phyloP scores from a whole-genome alignment of 148 eudicot genomes.

The Rhododendron williamsianum region DNA sequence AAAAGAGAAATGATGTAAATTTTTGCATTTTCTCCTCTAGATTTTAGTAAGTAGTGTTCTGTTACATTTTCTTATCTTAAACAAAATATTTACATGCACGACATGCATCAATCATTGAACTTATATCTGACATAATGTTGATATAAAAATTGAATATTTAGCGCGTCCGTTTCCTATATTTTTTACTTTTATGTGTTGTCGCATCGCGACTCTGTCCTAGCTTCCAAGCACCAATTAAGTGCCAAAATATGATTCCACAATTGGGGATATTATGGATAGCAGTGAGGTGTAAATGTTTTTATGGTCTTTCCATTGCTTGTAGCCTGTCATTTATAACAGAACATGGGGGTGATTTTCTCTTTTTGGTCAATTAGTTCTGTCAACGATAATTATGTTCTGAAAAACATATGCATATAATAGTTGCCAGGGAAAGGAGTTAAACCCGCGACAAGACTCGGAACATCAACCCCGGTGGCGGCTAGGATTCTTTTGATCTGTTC shows the following conservation, averaged over 20 bases:
- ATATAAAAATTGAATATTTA: neutral
- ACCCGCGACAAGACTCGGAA: conserved; percentile 92
- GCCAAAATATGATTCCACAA: neutral
- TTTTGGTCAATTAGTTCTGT: neutral
- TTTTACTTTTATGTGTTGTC: neutral
- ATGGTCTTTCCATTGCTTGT: no score
- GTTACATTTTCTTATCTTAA: neutral
- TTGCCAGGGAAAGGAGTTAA: neutral
- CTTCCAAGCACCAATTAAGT: neutral
- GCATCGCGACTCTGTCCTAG: neutral
- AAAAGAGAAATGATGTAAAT: neutral
- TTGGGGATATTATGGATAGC: neutral
- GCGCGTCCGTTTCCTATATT: neutral
- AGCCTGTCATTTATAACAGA: neutral
- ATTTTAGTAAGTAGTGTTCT: neutral
- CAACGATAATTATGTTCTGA: neutral
- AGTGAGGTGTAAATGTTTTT: neutral
- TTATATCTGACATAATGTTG: neutral
- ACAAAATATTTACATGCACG: neutral
- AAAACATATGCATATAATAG: neutral
- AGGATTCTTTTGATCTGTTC: conserved; percentile 84
- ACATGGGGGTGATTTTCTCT: neutral
- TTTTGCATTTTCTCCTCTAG: neutral
- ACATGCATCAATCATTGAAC: neutral
- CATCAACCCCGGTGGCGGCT: conserved; percentile 82